Conservation (phyloP, 257 asterid species). For the Prunella vulgaris region DNA sequence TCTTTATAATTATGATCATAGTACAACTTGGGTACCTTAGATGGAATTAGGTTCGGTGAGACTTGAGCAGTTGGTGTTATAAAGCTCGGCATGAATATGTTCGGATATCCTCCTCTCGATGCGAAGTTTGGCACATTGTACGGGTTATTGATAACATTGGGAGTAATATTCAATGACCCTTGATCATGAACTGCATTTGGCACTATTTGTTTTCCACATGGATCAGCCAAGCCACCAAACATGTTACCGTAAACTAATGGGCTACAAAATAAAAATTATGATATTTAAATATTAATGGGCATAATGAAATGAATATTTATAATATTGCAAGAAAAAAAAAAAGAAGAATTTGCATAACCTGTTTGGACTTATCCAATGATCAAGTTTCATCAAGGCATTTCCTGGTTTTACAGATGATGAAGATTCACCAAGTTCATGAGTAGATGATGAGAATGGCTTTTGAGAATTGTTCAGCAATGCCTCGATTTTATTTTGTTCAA, state of each 20-base stretch:
- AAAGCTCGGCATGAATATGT: constrained; percentile 8
- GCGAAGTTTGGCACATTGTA: background rate
- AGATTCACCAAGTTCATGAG: background rate
- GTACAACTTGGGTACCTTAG: constrained; percentile 13
- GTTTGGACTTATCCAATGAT: constrained; percentile 41
- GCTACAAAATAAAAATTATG: constrained; percentile 6
- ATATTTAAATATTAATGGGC: background rate
- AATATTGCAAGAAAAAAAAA: no score
- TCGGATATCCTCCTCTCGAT: constrained; percentile 13
- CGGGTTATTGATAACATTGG: background rate
- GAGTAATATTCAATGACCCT: background rate
- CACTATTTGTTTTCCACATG: background rate
- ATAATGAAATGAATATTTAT: no score
- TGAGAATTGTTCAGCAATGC: constrained; percentile 18
- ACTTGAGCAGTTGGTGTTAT: background rate
- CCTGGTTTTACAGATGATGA: background rate
- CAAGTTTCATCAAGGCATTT: constrained; percentile 33
- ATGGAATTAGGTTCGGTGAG: background rate
- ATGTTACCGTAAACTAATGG: no score
- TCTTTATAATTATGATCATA: no score
- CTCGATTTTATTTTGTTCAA: constrained; percentile 12
- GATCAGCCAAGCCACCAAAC: constrained; percentile 12
- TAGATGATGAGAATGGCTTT: background rate
- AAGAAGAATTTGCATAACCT: constrained; percentile 8
- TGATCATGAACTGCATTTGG: background rate